Base-by-base conservation (phyloP, 495 filamentous ascomycete species). In the Penicillium macrosclerotiorum region DNA sequence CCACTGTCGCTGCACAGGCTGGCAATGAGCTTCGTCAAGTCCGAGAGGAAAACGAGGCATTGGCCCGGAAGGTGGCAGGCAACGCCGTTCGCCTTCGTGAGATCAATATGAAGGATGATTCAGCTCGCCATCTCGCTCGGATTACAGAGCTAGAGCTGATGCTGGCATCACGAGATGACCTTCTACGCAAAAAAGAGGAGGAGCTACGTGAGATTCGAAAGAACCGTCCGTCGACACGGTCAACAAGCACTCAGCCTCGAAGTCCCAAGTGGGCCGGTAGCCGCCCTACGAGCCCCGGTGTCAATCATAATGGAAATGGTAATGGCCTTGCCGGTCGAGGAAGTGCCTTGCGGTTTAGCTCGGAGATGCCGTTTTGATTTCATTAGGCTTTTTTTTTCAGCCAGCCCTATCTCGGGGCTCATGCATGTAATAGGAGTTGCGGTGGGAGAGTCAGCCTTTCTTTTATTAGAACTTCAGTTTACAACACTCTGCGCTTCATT, bases 191-290 rank as follows among this genome's bases (percentile, higher is more conserved):
- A 22, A 77, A 83, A 36, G 84, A 89, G 47, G 69, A 77, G 0
- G 84, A 86, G 44, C 65, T 88, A 51, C 65, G 77, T 50, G 72
- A 83, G 49, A 59, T 79, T 45, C 60, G 75, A 68, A 60, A 75
- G 39, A 72, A 72, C 30, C 68, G 72, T 0, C 72, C 72, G 1
- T 69, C 68, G 0, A 75, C 69, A 22, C 69, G 72, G 14, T 68
- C 69, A 7, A 73, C 72, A 6, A 75, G 72, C 40, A 69, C 69
- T 12, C 69, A 73, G 34, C 71, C 72, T 9, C 59, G 72, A 38
- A 75, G 72, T 37, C 72, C 72, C 3, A 75, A 72, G 39, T 66
- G 59, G 57, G 61, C 67, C 4, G 49, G 54, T 17, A 75, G 72
- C 45, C 69, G 72, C 18, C 69, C 69, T n/a, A 65, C 67, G 8